Conservation (phyloP, 129 eudicot genomes). For the Pittosporum tobira region DNA sequence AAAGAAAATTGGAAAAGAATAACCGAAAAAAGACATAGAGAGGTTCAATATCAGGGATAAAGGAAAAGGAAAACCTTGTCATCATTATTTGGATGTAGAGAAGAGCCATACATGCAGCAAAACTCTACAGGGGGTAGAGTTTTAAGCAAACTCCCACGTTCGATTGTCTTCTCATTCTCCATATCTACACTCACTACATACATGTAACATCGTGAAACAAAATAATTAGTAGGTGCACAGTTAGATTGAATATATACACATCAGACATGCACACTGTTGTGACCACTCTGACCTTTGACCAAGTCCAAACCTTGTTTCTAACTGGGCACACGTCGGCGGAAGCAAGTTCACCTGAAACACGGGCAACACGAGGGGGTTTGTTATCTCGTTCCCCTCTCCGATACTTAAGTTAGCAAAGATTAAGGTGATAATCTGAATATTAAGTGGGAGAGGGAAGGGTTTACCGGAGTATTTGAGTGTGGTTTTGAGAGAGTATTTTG, state of each 20-base stretch:
- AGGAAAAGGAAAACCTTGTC: constrained; percentile 48
- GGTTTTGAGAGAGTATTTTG: too few species aligned
- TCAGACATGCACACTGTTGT: too few species aligned
- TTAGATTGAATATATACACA: neutral
- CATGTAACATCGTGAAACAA: neutral
- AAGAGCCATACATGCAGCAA: constrained; percentile 74
- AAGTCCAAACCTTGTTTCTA: too few species aligned
- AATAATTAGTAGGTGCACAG: neutral
- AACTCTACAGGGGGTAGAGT: constrained; percentile 81
- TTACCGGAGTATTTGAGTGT: too few species aligned
- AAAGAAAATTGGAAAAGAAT: neutral
- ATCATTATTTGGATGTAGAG: constrained; percentile 69
- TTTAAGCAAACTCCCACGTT: constrained; percentile 46
- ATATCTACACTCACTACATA: constrained; percentile 7
- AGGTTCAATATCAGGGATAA: neutral
- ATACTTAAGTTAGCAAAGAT: too few species aligned
- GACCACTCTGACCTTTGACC: too few species aligned
- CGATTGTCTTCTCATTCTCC: constrained; percentile 29
- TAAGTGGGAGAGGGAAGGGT: too few species aligned
- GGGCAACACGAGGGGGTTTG: too few species aligned
- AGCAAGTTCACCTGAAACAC: too few species aligned
- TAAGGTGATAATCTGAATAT: too few species aligned
- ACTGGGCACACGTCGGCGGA: too few species aligned
- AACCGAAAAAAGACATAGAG: neutral
- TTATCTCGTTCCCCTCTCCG: too few species aligned